These are phyloP conservation scores for Penicillium sp. DNA, from an alignment of 2,329 filamentous ascomycete genomes.

Conservation along the genomic window DNA sequence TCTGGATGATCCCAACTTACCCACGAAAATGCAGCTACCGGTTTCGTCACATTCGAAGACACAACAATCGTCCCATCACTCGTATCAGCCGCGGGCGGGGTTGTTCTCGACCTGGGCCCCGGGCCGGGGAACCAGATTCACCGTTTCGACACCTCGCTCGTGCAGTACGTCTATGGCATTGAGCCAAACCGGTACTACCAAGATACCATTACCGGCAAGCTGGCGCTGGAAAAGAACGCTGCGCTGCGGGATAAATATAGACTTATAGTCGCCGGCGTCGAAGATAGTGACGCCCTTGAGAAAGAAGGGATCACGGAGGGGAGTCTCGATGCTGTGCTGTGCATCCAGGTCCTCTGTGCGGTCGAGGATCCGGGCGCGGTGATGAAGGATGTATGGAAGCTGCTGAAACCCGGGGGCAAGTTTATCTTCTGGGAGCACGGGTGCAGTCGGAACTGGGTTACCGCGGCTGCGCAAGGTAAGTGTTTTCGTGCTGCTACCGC, in stretches of 20 bases:
- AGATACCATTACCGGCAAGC: conserved; percentile 35
- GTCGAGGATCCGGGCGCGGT: conserved; percentile 32
- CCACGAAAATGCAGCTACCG: conserved; percentile 1
- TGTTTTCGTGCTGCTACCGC: background rate
- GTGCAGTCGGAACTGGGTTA: conserved; percentile 29
- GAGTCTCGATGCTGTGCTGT: conserved; percentile 47
- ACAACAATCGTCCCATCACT: conserved; percentile 39
- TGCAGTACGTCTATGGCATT: conserved; percentile 46
- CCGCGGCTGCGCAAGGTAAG: conserved; percentile 37
- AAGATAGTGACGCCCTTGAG: conserved; percentile 46
- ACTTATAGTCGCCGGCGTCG: conserved; percentile 44
- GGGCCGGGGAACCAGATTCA: conserved; percentile 52
- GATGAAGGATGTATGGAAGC: conserved; percentile 40
- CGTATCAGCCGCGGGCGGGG: conserved; percentile 38
- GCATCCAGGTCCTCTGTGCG: conserved; percentile 53
- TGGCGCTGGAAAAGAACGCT: conserved; percentile 27
- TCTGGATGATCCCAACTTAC: background rate
- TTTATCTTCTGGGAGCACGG: conserved; percentile 56
- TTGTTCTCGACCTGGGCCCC: conserved; percentile 52
- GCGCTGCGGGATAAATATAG: conserved; percentile 44
- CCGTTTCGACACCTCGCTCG: conserved; percentile 38
- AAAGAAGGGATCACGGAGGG: conserved; percentile 39
- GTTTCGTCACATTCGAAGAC: conserved; percentile 40
- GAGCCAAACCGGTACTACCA: conserved; percentile 48
- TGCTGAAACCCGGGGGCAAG: conserved; percentile 53